Evolutionary conservation across 1,284 basidiomycete genomes (phyloP).

Genomic region (Ceraceosorus guamensis): DNA sequence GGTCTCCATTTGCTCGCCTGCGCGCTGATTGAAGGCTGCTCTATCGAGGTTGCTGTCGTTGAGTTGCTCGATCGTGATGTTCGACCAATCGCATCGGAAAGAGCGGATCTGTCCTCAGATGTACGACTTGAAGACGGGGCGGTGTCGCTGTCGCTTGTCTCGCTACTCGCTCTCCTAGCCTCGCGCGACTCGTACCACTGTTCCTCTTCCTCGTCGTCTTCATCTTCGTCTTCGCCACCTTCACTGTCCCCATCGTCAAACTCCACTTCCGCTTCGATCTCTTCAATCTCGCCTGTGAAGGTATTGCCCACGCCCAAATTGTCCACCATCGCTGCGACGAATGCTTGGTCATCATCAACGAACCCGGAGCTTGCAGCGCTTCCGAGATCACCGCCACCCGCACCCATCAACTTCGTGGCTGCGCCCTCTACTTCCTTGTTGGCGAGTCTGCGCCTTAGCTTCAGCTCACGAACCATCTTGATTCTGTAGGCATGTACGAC

Average conservation of each 20-base stretch:
- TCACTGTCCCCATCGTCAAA: conserved; percentile 34
- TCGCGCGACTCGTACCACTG: conserved; percentile 28
- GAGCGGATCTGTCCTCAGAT: neutral
- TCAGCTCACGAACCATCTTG: conserved; percentile 43
- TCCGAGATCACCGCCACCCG: conserved; percentile 6
- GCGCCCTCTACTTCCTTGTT: conserved; percentile 32
- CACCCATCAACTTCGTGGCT: conserved; percentile 18
- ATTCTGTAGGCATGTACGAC: conserved; percentile 42
- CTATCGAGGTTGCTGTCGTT: neutral
- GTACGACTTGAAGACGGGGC: conserved; percentile 1
- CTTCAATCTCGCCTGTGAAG: conserved; percentile 37
- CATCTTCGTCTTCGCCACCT: conserved; percentile 27
- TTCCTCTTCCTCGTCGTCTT: conserved; percentile 50
- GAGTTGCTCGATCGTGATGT: no score
- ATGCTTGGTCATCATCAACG: conserved; percentile 29
- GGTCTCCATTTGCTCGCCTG: conserved; percentile 2
- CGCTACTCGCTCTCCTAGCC: conserved; percentile 47
- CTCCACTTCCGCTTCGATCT: conserved; percentile 38
- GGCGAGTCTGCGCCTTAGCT: conserved; percentile 34
- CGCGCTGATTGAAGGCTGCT: neutral
- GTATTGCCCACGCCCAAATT: conserved; percentile 43
- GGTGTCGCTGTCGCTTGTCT: conserved; percentile 4
- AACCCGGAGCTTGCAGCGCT: conserved; percentile 4
- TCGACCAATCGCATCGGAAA: no score
- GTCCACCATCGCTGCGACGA: conserved; percentile 39